Evolutionary conservation across 139 green algal genomes (phyloP), one percentile per base, ranked within the genome.

Genomic region (Marvania coccoides): DNA sequence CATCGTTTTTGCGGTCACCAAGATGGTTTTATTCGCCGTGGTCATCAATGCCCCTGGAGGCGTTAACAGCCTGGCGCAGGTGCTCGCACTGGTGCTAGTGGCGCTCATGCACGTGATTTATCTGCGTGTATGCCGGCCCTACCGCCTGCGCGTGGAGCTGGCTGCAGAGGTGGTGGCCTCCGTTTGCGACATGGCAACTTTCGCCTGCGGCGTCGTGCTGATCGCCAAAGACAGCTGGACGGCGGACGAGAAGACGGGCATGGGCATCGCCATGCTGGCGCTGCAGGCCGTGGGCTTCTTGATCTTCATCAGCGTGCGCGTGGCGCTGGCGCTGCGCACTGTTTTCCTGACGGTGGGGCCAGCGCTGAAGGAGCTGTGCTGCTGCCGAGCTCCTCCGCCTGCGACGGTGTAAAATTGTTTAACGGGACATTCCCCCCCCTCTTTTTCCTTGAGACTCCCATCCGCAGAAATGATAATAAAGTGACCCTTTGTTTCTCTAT

Each of bases 251-350:
- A 63, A 60, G 8, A 15, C 29, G 31, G 63, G 15, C 5, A 54
- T 80, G 62, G 73, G 73, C 6, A n/a, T 75, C 3, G 53, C 74
- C 35, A 80, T 80, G 73, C 71, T 80, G 45, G 55, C 26, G 15
- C 34, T 81, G n/a, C 65, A 75, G 60, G 68, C 68, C 47, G 13
- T 65, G 3, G 68, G 68, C 12, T 75, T 75, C 60, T 35, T 75
- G 7, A 57, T 58, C 37, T 75, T 75, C 35, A 71, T 75, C 19
- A 35, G 23, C 2, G 48, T 70, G 5, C 59, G 68, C 47, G 30
- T 75, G n/a, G 28, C 34, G 33, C 48, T 75, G n/a, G 68, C 68
- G 19, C 31, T 42, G 0, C 53, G 68, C 56, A 75, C 68, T 2
- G 8, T 61, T 3, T 6, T 46, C 5, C 64, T 70, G 12, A 75